Base-by-base conservation (phyloP, 176 grass and related monocot species). In the Phoenix roebelenii region DNA sequence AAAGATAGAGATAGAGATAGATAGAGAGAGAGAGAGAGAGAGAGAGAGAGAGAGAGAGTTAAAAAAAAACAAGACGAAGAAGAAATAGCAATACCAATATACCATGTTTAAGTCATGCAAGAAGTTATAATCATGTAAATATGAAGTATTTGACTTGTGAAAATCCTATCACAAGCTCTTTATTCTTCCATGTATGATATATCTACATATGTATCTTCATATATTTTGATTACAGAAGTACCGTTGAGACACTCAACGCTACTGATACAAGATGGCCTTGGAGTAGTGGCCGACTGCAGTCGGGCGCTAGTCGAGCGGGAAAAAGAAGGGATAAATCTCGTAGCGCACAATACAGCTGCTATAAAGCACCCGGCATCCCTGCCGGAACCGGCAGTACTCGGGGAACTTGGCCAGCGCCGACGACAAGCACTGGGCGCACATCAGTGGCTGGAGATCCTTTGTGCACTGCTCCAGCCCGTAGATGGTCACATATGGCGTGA, bases 391-490 rank as follows among this genome's bases (percentile, higher is more conserved):
- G 65, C 85, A 89, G 77, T 77, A 84, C 23, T 55, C 18, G 16
- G 52, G 59, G 65, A 89, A 80, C 52, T 20, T 66, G 7, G 77
- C 82, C 76, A 83, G 60, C 48, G 80, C 85, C 65, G 60, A 26
- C 16, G 85, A 70, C 39, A 80, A 66, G 73, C 85, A 89, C 80
- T 89, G 85, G 19, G 73, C 80, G 65, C 85, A 89, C 1, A 51
- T 0, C 29, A 84, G 66, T 65, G 68, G 69, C 65, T 58, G 50
- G 0, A 89, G 73, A 68, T 89, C 85, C 60, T 60, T 63, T 28
- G 85, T 89, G 80, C 85, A 89, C 76, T 89, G 85, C 60, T 80
- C 85, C 51, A 89, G 85, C 15, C 85, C 85, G 20, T 95, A 95
- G 56, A 95, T 72, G 60, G 24, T 71, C 18, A 89, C 65, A 73